Conservation (phyloP, 2,329 filamentous ascomycete genomes). For the Lachnellula occidentalis region DNA sequence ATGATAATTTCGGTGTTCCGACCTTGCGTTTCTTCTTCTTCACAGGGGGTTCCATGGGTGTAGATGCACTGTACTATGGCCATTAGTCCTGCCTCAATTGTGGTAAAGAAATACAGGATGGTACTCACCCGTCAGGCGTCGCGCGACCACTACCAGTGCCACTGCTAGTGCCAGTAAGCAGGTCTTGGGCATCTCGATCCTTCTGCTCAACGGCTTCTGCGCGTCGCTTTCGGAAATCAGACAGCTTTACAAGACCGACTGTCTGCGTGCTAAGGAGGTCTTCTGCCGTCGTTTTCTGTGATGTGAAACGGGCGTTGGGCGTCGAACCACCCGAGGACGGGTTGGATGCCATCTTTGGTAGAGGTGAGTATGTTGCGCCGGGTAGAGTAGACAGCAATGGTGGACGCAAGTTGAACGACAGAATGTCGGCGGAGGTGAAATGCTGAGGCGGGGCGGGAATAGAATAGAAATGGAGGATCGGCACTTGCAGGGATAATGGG, state of each 20-base stretch:
- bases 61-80: constrained; percentile 35
- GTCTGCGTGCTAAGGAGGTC: constrained; percentile 32
- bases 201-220: constrained; percentile 91
- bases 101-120: constrained; percentile 9
- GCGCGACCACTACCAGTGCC: constrained; percentile 24
- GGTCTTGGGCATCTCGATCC: constrained; percentile 71
- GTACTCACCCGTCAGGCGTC: constrained; percentile 52
- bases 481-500: too few relatives aligned
- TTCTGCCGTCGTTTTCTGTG: constrained; percentile 30
- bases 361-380: not conserved
- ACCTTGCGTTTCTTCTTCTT: constrained; percentile 43
- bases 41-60: constrained; percentile 34
- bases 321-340: constrained; percentile 25
- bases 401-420: not conserved
- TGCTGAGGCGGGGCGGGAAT: too few relatives aligned
- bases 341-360: constrained; percentile 20
- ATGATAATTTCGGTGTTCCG: constrained; percentile 50
- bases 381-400: not conserved
- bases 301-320: constrained; percentile 31
- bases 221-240: constrained; percentile 92
- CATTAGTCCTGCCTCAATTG: constrained; percentile 18
- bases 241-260: constrained; percentile 84
- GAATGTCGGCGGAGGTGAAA: not conserved
- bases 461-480: too few relatives aligned
- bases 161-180: constrained; percentile 35